Evolutionary conservation across 2,329 filamentous ascomycete species (phyloP), one percentile per base, ranked within the genome.

Genomic region (Capronia coronata): DNA sequence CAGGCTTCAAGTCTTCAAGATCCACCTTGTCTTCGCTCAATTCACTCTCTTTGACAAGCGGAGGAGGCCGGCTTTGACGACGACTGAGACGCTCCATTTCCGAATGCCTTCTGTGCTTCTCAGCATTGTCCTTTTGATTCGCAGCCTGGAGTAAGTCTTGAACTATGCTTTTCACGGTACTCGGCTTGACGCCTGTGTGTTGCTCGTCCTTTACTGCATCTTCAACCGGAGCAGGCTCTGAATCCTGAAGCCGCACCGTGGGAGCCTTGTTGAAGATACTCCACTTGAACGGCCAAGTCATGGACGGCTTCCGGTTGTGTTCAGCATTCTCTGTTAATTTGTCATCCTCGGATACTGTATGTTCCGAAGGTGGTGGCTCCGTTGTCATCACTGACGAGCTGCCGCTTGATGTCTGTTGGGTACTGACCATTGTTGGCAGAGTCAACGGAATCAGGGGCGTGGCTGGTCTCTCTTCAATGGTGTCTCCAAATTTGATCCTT

Each of bases 141-240:
- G 53, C 54, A 5, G 53, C 52, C 34, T 51, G 42, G 2, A 58
- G 32, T 11, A 58, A 35, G 13, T 56, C 51, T 35, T 55, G 47
- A 13, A 60, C 56, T 41, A 49, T 55, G 34, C 49, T 58, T 35
- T 43, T 44, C 13, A 59, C 56, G 16, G 59, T 35, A 39, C 48
- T 54, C n/a, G 52, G 45, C 25, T 48, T 44, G 16, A 25, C 42
- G 5, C 29, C 23, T 11, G 48, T 42, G 30, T 52, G 32, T 19
- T 49, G 43, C 9, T 43, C 42, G 39, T 52, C 48, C 29, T 51
- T 49, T 11, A 16, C 27, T n/a, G 51, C 42, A 5, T 43, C 48
- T 23, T 23, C 22, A 18, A 29, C 18, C 13, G 45, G 30, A 14
- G 11, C 13, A 1, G 46, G 34, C 9, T 49, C 42, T 10, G 48